Percentiles rank a stretch among this genome's conserved stretches.
These are phyloP conservation scores for Rutidosis leptorrhynchoides DNA, from an alignment of 129 eudicot species.

Conservation along the genomic window DNA sequence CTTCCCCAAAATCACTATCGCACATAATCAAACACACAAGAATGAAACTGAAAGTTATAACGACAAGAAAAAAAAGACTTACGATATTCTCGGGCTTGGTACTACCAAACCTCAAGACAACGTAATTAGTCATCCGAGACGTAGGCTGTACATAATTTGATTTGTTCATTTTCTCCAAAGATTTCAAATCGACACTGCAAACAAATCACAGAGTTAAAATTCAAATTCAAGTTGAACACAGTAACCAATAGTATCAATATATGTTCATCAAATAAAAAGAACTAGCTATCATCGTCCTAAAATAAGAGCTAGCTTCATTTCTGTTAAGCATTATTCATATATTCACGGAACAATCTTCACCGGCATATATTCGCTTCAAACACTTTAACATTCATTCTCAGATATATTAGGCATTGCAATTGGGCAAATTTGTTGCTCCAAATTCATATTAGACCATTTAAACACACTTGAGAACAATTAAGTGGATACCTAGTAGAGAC, in stretches of 20 bases:
- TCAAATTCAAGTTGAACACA: constrained; percentile 5
- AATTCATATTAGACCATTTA: no score
- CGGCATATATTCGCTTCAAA: not conserved
- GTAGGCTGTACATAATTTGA: constrained; percentile 79
- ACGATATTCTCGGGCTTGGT: constrained; percentile 55
- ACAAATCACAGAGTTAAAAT: constrained; percentile 19
- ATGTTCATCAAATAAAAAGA: not conserved
- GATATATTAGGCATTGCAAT: not conserved
- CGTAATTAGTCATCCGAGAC: constrained; percentile 91
- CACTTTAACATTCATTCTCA: not conserved
- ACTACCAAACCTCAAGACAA: constrained; percentile 69
- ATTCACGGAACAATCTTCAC: not conserved
- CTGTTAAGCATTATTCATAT: not conserved
- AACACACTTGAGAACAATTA: not conserved
- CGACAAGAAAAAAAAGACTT: constrained; percentile 25
- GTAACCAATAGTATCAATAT: constrained; percentile 14
- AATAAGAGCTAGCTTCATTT: not conserved
- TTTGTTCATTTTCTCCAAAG: constrained; percentile 70
- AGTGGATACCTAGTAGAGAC: constrained; percentile 79
- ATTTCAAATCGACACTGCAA: constrained; percentile 89
- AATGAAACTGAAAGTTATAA: not conserved
- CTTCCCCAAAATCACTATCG: not conserved
- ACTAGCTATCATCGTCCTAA: not conserved
- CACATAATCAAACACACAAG: not conserved
- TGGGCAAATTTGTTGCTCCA: not conserved